phyloP scores from a whole-genome alignment of 495 filamentous ascomycete species.

The Aspergillus sclerotioniger region DNA sequence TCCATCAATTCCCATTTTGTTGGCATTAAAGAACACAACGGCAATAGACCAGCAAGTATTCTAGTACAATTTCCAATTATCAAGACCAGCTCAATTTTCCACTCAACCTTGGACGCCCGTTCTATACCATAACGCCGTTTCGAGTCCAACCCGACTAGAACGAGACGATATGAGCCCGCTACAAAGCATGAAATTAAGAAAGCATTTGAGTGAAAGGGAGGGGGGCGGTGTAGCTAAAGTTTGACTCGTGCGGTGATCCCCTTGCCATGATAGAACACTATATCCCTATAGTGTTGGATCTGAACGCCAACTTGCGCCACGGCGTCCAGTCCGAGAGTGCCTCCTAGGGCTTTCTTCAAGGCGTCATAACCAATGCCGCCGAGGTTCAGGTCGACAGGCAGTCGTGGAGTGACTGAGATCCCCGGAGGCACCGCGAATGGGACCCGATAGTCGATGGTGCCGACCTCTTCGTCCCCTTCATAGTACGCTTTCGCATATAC shows the following conservation, averaged over 20 bases:
- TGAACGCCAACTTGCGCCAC: constrained; percentile 66
- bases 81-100: too few species aligned
- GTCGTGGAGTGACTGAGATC: constrained; percentile 60
- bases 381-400: constrained; percentile 79
- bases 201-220: constrained; percentile 11
- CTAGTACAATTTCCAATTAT: too few species aligned
- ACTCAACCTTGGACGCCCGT: too few species aligned
- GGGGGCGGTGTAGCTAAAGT: constrained; percentile 37
- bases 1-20: too few species aligned
- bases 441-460: constrained; percentile 67
- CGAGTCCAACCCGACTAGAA: too few species aligned
- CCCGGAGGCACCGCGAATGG: constrained; percentile 81
- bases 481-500: constrained; percentile 86
- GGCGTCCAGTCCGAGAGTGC: constrained; percentile 74
- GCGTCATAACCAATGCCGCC: constrained; percentile 79
- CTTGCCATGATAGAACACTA: constrained; percentile 65
- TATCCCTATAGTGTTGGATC: constrained; percentile 69
- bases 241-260: constrained; percentile 74
- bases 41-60: too few species aligned
- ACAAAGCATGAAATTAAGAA: constrained; percentile 8
- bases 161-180: background rate
- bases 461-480: constrained; percentile 72
- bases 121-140: too few species aligned
- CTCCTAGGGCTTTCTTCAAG: constrained; percentile 79
- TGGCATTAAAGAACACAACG: too few species aligned